Conservation (phyloP, 192 early-diverging fungal genomes). For the Jimgerdemannia lactiflua region DNA sequence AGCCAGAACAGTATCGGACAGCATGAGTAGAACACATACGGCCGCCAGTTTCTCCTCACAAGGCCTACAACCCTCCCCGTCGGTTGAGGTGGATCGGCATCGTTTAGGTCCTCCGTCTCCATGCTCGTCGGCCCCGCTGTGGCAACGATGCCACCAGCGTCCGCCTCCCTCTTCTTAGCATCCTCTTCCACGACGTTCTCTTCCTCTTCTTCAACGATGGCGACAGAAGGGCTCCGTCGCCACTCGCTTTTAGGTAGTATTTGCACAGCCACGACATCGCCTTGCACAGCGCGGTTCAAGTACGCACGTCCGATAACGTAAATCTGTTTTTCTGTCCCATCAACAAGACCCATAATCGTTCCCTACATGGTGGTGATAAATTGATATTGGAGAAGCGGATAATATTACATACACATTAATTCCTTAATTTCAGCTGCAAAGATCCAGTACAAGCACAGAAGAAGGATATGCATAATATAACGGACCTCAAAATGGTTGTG, state of each 20-base stretch:
- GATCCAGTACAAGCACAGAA: too few relatives aligned
- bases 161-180: conserved; percentile 45
- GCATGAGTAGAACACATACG: conserved; percentile 30
- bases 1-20: too few relatives aligned
- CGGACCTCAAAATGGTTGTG: conserved; percentile 87
- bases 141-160: conserved; percentile 41
- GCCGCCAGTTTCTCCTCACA: conserved; percentile 93
- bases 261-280: conserved; percentile 88
- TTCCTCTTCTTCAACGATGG: conserved; percentile 71
- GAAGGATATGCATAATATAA: not conserved
- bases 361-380: conserved; percentile 40
- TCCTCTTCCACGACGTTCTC: conserved; percentile 38
- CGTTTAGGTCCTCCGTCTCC: conserved; percentile 62
- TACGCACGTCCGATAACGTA: conserved; percentile 78
- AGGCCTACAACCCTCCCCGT: conserved; percentile 89
- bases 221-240: conserved; percentile 68
- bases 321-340: conserved; percentile 73
- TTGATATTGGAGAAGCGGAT: not conserved
- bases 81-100: conserved; percentile 48
- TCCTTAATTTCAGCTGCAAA: too few relatives aligned
- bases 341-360: conserved; percentile 67
- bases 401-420: not conserved
- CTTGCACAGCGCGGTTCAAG: conserved; percentile 91
- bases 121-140: conserved; percentile 60
- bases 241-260: conserved; percentile 85